A percentile compares a stretch with the other conserved stretches of the same genome.
Evolutionary conservation across 73 alveolate genomes (phyloP).

Genomic region (Paramecium sexaurelia): DNA sequence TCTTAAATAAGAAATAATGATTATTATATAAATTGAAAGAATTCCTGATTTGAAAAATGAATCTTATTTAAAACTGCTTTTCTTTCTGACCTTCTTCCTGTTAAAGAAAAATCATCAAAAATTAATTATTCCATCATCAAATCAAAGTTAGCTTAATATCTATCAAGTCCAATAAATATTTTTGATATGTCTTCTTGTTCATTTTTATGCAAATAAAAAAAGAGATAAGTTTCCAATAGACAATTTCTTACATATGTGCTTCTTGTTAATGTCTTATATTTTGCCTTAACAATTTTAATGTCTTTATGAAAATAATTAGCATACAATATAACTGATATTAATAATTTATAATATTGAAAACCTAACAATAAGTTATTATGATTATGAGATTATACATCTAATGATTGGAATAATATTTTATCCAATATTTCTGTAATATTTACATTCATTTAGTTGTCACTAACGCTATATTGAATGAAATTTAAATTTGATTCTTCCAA

Average conservation of each 20-base stretch:
- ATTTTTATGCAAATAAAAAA: neutral
- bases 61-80: neutral
- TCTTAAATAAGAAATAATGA: neutral
- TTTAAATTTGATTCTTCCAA: neutral
- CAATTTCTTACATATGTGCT: neutral
- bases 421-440: neutral
- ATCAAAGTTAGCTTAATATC: neutral
- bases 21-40: neutral
- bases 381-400: neutral
- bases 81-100: neutral
- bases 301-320: neutral
- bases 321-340: neutral
- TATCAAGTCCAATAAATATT: neutral
- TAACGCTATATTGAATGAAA: neutral
- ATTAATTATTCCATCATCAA: neutral
- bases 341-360: neutral
- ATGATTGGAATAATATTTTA: neutral
- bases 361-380: neutral
- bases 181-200: neutral
- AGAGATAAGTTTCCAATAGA: neutral
- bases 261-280: neutral
- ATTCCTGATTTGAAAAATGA: conserved; percentile 2
- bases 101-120: neutral
- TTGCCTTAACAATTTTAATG: neutral
- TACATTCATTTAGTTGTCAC: neutral